Base-by-base conservation (phyloP, 169 alveolate genomes). In the Cyclospora cayetanensis region DNA sequence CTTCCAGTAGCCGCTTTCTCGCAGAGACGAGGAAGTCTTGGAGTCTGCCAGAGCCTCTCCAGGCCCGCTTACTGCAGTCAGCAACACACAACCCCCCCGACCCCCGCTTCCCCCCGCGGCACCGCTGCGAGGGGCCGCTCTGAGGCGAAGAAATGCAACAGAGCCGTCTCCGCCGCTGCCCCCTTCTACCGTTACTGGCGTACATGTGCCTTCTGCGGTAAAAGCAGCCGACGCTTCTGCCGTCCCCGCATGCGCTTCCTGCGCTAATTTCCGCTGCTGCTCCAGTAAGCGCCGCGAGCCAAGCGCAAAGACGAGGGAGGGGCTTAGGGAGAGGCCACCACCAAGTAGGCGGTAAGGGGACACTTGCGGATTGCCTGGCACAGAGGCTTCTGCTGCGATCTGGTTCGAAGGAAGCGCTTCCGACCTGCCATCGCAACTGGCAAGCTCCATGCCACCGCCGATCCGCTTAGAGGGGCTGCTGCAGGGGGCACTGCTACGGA, bases 131-230 rank as follows among this genome's bases (percentile, higher is more conserved):
- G 89, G 89, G 2, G 89, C 89, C 22, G 89, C 89, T 15, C 22
- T 46, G 74, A 80, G 89, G 74, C 89, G 89, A 46, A 80, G 74
- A 42, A 80, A 80, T 20, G 89, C 89, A 29, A 80, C 31, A 18
- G 89, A 80, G n/a, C 89, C 89, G 35, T 80, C 74, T 4, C 89
- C 89, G 37, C 89, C 89, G 9, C 76, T 80, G 89, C 89, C 89
- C 34, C 89, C 89, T 22, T 80, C 89, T 29, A 80, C 39, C 22
- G 89, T 80, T 50, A 80, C 74, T 31, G 89, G 89, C 15, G 89
- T 43, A 50, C 18, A 80, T 46, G 52, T 25, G 2, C 37, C 52
- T 39, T 18, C 70, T 20, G 89, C 60, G 27, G 43, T 50, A 29
- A 34, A 41, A n/a, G n/a, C n/a, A 41, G 65, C 39, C 22, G 70